Percentiles rank a stretch among this genome's conserved stretches.
Evolutionary conservation across 345 rosid genomes (phyloP).

Genomic region (Brassica carinata): DNA sequence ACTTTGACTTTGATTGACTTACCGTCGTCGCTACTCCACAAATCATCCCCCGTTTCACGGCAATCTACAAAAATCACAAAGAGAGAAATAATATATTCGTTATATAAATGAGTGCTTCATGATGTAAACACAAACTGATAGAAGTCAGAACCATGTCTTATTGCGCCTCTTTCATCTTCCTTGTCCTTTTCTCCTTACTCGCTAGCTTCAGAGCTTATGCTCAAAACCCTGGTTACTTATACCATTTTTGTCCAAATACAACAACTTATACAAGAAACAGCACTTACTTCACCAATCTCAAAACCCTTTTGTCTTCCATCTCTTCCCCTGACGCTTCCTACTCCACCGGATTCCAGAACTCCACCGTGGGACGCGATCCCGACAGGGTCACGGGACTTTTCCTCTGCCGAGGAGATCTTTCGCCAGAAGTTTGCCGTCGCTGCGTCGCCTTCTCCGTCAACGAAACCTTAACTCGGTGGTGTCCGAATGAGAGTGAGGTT

Average conservation of each 20-base stretch:
- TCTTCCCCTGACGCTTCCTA: constrained; percentile 21
- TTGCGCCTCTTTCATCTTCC: not conserved
- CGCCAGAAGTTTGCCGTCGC: constrained; percentile 27
- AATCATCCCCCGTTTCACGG: not conserved
- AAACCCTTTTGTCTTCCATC: constrained; percentile 40
- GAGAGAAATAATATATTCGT: not conserved
- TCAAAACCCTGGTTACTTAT: constrained; percentile 8
- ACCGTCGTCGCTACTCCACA: not conserved
- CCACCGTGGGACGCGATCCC: constrained; percentile 33
- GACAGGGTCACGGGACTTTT: constrained; percentile 45
- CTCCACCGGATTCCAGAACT: constrained; percentile 46
- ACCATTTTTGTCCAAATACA: not conserved
- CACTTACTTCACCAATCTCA: constrained; percentile 41
- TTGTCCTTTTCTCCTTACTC: constrained; percentile 18
- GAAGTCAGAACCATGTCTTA: constrained; percentile 18
- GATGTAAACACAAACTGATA: not conserved
- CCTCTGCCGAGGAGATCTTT: constrained; percentile 43
- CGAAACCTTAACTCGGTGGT: not conserved
- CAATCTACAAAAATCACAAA: not conserved
- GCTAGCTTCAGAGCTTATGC: constrained; percentile 37
- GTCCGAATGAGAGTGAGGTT: constrained; percentile 32
- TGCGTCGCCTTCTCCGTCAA: constrained; percentile 36
- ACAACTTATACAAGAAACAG: not conserved
- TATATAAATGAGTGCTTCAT: too few relatives aligned
- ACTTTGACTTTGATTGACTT: constrained; percentile 23